A percentile compares a stretch with the other conserved stretches of the same genome.
Evolutionary conservation across 257 asterid genomes (phyloP).

Genomic region (Penstemon newberryi): DNA sequence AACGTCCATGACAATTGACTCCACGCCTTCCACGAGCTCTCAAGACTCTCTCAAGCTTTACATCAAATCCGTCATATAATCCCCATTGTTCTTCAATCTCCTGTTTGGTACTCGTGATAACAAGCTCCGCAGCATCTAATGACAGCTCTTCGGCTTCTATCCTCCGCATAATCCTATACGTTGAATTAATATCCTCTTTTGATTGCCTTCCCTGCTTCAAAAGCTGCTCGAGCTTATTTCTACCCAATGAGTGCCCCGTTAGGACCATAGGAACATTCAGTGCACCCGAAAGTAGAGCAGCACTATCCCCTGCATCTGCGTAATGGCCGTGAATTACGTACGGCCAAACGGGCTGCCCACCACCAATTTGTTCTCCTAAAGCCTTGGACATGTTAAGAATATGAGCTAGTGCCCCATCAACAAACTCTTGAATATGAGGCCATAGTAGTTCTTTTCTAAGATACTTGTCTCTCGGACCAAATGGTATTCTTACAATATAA

Average conservation of each 20-base stretch:
- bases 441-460: constrained; percentile 66
- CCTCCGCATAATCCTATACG: constrained; percentile 80
- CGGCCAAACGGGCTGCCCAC: constrained; percentile 79
- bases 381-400: constrained; percentile 76
- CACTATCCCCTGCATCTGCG: constrained; percentile 91
- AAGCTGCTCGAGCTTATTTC: constrained; percentile 85
- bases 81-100: constrained; percentile 96
- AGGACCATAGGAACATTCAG: constrained; percentile 86
- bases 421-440: constrained; percentile 83
- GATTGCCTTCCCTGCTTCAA: constrained; percentile 79
- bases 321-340: constrained; percentile 84
- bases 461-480: constrained; percentile 77
- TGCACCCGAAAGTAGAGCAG: constrained; percentile 84
- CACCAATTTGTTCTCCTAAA: constrained; percentile 72
- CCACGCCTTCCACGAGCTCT: constrained; percentile 80
- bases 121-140: constrained; percentile 78
- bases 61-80: constrained; percentile 80
- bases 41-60: constrained; percentile 71
- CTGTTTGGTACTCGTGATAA: constrained; percentile 81
- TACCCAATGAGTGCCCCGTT: constrained; percentile 82
- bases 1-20: constrained; percentile 78
- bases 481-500: constrained; percentile 72
- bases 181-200: constrained; percentile 80
- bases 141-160: constrained; percentile 84
- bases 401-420: constrained; percentile 79